These are phyloP conservation scores for Rhytidhysteron rufulum DNA, from an alignment of 2,329 filamentous ascomycete genomes.

Conservation along the genomic window DNA sequence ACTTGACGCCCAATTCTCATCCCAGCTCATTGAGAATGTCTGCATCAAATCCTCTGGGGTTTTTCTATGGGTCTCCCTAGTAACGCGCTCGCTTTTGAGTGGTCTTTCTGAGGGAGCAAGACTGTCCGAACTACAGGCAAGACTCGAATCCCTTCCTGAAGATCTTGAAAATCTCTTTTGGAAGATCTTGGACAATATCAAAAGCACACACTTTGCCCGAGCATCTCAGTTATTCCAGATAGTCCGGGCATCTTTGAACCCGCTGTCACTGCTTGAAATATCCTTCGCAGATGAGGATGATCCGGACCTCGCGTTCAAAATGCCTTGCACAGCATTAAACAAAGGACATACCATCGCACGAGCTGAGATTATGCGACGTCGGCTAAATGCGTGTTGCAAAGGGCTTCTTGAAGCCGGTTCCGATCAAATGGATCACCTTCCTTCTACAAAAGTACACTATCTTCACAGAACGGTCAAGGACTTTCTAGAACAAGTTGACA, in stretches of 20 bases:
- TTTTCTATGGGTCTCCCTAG: slow-evolving; percentile 1
- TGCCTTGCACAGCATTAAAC: no score
- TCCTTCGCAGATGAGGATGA: slow-evolving; percentile 6
- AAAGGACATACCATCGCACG: no score
- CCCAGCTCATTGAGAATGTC: not conserved
- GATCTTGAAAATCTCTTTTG: slow-evolving; percentile 15
- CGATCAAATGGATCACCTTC: not conserved
- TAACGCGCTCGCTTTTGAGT: not conserved
- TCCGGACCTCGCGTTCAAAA: no score
- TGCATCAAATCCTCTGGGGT: slow-evolving; percentile 1
- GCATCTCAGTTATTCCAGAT: slow-evolving; percentile 10
- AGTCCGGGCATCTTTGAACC: not conserved
- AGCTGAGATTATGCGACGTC: no score
- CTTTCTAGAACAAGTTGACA: not conserved
- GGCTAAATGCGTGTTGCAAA: no score
- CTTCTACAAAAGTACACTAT: not conserved
- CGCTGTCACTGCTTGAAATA: not conserved
- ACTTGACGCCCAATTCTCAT: not conserved
- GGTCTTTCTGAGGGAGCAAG: slow-evolving; percentile 7
- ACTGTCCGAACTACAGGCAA: slow-evolving; percentile 9
- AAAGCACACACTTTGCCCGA: slow-evolving; percentile 9
- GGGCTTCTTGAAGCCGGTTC: no score
- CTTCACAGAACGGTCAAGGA: not conserved
- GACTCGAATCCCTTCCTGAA: slow-evolving; percentile 11
- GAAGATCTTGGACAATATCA: slow-evolving; percentile 12